Evolutionary conservation across 345 rosid species (phyloP).

Genomic region (Corchorus capsularis): DNA sequence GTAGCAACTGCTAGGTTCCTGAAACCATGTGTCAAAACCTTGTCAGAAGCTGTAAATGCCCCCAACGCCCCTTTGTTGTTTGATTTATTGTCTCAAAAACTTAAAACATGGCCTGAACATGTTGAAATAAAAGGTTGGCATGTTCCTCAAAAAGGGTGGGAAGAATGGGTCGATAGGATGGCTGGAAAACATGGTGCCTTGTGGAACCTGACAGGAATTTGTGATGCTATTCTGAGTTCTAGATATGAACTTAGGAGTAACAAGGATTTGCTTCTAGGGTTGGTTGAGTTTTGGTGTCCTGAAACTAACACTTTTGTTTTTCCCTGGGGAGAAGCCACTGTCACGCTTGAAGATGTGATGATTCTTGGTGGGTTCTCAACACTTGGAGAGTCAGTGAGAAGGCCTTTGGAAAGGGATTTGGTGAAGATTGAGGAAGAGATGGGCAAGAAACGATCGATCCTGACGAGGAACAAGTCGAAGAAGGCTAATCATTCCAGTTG

Average conservation of each 20-base stretch:
- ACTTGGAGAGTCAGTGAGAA: neutral
- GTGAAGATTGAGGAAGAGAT: slow-evolving; percentile 10
- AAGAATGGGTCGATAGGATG: slow-evolving; percentile 15
- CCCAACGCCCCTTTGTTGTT: slow-evolving; percentile 1
- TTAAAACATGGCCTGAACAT: neutral
- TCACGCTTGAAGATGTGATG: slow-evolving; percentile 21
- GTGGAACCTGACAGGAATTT: slow-evolving; percentile 11
- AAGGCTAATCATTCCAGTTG: neutral
- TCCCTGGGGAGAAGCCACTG: slow-evolving; percentile 26
- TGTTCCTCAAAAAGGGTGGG: slow-evolving; percentile 2
- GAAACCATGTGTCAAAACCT: neutral
- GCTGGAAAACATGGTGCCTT: neutral
- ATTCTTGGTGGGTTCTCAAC: slow-evolving; percentile 14
- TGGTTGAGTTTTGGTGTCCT: slow-evolving; percentile 21
- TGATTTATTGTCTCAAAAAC: slow-evolving; percentile 1
- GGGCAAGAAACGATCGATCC: neutral
- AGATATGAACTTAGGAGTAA: slow-evolving; percentile 11
- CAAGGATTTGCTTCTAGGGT: slow-evolving; percentile 6
- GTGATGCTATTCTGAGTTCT: slow-evolving; percentile 14
- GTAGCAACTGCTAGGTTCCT: slow-evolving; percentile 8
- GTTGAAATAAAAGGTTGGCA: neutral
- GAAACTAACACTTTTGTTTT: slow-evolving; percentile 26
- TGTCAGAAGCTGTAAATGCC: neutral
- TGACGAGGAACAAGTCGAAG: neutral
- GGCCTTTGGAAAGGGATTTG: neutral